Conservation (phyloP, 2,329 filamentous ascomycete genomes). For the Neospermospora avenae region DNA sequence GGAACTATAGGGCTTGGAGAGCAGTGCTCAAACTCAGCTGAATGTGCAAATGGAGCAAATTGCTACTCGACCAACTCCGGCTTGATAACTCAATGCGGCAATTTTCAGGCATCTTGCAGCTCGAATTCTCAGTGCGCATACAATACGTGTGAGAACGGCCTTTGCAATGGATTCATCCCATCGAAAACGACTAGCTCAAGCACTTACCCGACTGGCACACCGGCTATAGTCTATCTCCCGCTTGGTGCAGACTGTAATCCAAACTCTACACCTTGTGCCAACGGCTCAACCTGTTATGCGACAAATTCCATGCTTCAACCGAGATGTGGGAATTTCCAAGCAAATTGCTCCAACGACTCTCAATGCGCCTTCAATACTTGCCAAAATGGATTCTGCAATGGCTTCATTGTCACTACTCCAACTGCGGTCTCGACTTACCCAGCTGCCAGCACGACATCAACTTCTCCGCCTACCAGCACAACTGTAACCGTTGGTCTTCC, state of each 20-base stretch:
- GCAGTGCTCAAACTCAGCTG: constrained; percentile 9
- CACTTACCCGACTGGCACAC: background rate
- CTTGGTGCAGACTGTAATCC: constrained; percentile 13
- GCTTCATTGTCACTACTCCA: background rate
- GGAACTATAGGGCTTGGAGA: constrained; percentile 10
- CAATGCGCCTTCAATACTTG: constrained; percentile 25
- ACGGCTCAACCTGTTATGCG: constrained; percentile 16
- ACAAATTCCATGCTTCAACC: constrained; percentile 9
- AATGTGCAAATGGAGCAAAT: constrained; percentile 17
- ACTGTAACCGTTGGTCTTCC: constrained; percentile 2
- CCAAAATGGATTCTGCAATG: constrained; percentile 14
- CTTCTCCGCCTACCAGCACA: background rate
- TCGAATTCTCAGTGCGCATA: constrained; percentile 16
- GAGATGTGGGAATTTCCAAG: constrained; percentile 18
- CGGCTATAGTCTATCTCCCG: constrained; percentile 5
- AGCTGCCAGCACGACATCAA: background rate
- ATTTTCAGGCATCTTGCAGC: constrained; percentile 13
- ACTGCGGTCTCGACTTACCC: background rate
- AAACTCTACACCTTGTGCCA: constrained; percentile 12
- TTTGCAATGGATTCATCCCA: constrained; percentile 14
- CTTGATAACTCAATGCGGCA: constrained; percentile 14
- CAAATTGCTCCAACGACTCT: constrained; percentile 7
- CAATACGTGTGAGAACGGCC: constrained; percentile 17
- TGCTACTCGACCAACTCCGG: constrained; percentile 15
- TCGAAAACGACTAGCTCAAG: background rate